phyloP scores from a whole-genome alignment of 805 yeast species.

The Candida berthetii region DNA sequence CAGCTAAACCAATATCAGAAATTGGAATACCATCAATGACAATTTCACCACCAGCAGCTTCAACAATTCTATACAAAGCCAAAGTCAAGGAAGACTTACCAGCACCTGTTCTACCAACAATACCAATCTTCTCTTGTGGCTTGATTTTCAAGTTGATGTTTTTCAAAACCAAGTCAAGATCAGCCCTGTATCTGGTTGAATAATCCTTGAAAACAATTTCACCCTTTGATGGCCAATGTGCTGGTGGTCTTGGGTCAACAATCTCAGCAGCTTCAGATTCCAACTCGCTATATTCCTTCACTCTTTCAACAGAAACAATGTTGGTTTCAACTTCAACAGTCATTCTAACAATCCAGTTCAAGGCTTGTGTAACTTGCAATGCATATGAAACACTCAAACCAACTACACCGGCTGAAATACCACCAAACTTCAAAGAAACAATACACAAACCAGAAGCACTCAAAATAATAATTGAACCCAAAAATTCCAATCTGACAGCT shows the following conservation, averaged over 20 bases:
- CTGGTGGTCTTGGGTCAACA: conserved; percentile 39
- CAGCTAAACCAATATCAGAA: conserved; percentile 41
- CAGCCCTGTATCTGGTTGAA: conserved; percentile 51
- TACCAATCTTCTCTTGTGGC: conserved; percentile 59
- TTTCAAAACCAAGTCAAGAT: conserved; percentile 53
- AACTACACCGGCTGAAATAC: conserved; percentile 81
- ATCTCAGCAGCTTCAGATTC: conserved; percentile 40
- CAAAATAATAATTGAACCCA: conserved; percentile 85
- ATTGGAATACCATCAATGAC: conserved; percentile 51
- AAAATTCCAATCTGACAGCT: conserved; percentile 86
- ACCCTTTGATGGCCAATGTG: conserved; percentile 53
- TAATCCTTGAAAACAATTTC: conserved; percentile 42
- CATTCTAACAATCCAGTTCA: conserved; percentile 51
- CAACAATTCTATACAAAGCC: conserved; percentile 57
- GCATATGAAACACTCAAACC: conserved; percentile 95
- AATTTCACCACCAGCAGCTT: conserved; percentile 48
- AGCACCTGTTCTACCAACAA: conserved; percentile 77
- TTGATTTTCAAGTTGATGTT: conserved; percentile 38
- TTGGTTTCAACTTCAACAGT: conserved; percentile 60
- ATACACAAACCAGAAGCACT: conserved; percentile 83
- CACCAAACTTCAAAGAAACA: conserved; percentile 48
- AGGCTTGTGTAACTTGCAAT: conserved; percentile 67
- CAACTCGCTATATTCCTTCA: conserved; percentile 49
- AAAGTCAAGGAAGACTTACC: conserved; percentile 62
- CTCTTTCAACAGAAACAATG: conserved; percentile 63